Percentiles rank a stretch among this genome's conserved stretches.
phyloP scores from a whole-genome alignment of 257 asterid genomes.

The Ophiorrhiza pumila region DNA sequence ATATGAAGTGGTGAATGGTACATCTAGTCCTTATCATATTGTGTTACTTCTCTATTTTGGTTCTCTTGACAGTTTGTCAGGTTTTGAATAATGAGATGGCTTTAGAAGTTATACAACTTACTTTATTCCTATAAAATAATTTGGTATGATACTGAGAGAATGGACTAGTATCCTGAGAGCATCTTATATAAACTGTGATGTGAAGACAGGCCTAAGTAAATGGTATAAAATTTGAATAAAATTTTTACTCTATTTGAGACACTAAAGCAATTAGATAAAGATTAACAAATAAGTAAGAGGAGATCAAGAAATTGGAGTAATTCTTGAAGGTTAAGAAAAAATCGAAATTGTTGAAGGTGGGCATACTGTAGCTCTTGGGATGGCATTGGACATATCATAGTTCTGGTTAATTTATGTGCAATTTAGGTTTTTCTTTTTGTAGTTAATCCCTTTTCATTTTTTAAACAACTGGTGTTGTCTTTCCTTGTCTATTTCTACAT shows the following conservation, averaged over 20 bases:
- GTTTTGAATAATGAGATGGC: not conserved
- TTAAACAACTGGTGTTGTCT: not conserved
- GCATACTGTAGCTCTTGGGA: no score
- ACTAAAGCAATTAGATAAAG: not conserved
- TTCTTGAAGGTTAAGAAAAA: not conserved
- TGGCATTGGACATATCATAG: no score
- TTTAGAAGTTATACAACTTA: not conserved
- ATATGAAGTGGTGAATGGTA: not conserved
- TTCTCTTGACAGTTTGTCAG: not conserved
- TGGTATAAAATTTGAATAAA: not conserved
- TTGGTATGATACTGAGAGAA: not conserved
- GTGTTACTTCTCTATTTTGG: not conserved
- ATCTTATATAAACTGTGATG: not conserved
- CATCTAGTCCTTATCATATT: not conserved
- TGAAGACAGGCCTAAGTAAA: not conserved
- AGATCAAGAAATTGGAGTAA: not conserved
- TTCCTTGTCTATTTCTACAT: slow-evolving; percentile 6
- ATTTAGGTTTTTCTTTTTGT: not conserved
- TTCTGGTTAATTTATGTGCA: no score
- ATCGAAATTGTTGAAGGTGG: no score
- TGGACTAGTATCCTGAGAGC: not conserved
- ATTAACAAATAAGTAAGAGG: not conserved
- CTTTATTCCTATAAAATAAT: not conserved
- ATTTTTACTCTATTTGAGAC: not conserved
- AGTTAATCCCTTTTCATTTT: not conserved